phyloP scores from a whole-genome alignment of 345 rosid genomes.

The Noccaea bulbosa region DNA sequence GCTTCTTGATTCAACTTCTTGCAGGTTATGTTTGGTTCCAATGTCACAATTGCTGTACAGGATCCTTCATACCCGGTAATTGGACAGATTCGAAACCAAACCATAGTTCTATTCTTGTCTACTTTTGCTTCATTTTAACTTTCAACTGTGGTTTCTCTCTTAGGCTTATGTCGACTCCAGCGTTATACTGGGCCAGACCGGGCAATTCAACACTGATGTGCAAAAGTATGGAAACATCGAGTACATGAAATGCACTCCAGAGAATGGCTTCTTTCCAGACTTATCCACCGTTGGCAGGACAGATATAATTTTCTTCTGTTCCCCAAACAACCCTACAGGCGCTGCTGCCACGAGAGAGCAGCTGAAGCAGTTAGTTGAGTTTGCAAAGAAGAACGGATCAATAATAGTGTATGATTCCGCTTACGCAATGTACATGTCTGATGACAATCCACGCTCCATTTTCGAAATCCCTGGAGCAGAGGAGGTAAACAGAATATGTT shows the following conservation, averaged over 20 bases:
- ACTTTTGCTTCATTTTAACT: constrained; percentile 8
- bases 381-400: constrained; percentile 91
- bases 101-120: not conserved
- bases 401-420: constrained; percentile 94
- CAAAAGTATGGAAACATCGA: constrained; percentile 76
- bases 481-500: constrained; percentile 59
- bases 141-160: not conserved
- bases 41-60: constrained; percentile 87
- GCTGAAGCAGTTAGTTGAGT: constrained; percentile 67
- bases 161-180: constrained; percentile 98
- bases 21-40: constrained; percentile 86
- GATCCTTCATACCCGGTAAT: constrained; percentile 99
- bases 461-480: constrained; percentile 98
- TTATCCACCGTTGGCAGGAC: constrained; percentile 69
- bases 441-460: constrained; percentile 81
- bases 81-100: constrained; percentile 4
- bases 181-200: constrained; percentile 96
- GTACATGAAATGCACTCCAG: constrained; percentile 95
- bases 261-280: constrained; percentile 95
- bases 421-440: constrained; percentile 87
- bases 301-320: constrained; percentile 92
- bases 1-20: constrained; percentile 30
- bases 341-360: constrained; percentile 92
- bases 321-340: constrained; percentile 97
- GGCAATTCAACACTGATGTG: constrained; percentile 62